Base-by-base conservation (phyloP, 345 rosid species). In the Aegle marmelos region DNA sequence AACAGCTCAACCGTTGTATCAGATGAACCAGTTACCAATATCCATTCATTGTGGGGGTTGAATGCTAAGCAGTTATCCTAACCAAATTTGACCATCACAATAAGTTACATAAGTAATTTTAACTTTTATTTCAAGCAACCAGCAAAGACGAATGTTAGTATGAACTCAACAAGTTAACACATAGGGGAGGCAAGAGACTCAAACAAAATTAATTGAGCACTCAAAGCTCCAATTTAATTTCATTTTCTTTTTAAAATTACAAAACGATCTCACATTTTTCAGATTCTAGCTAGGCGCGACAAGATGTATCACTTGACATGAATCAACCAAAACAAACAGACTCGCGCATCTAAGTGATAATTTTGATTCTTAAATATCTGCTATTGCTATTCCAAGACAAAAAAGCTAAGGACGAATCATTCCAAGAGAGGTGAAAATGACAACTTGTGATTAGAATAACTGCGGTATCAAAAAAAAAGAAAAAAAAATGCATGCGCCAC, bases 11-110 rank as follows among this genome's bases (percentile, higher is more conserved):
- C 99, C 17, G 97, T 97, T 87, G 91, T 97, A 82, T 94, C 99
- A 73, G 99, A 94, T 76, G 99, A 97, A 19, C 97, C 98, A 21
- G 97, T 97, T 2, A 94, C 98, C 82, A 97, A 94, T 74, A 97
- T 91, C 98, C 99, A 97, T 81, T 94, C 99, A 83, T 97, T 97
- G 70, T 93, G 90, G 77, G 99, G 99, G 78, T 94, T 94, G 83
- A 97, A 97, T 33, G 99, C 99, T 82, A 97, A 80, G 86, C 99
- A 97, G 84, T 97, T 97, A 60, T 90, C 98, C 98, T 94, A 78
- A 62, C 73, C 76, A 68, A 76, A 30, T 45, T 76, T 28, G 62
- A 65, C 70, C 60, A 60, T 9, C 37, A 69, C 36, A 75, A 64
- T 68, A 72, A 30, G 58, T 72, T 3, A 27, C 71, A 70, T 36